These are phyloP conservation scores for Prunella vulgaris DNA, from an alignment of 257 asterid genomes.

Conservation along the genomic window DNA sequence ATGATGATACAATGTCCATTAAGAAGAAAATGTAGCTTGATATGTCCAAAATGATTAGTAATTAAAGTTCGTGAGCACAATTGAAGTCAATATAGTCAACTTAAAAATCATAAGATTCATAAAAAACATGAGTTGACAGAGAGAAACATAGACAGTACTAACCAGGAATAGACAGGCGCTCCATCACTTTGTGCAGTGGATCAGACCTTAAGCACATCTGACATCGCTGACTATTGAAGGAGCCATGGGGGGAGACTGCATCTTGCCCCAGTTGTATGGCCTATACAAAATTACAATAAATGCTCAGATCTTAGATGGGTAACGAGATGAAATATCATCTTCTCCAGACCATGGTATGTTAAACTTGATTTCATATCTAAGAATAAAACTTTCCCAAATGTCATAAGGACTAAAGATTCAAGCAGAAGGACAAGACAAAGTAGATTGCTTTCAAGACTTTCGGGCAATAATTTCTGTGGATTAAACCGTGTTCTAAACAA, in stretches of 20 bases:
- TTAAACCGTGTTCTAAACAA: neutral
- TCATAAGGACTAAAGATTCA: neutral
- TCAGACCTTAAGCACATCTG: constrained; percentile 75
- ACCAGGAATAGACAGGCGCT: constrained; percentile 64
- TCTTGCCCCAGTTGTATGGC: constrained; percentile 74
- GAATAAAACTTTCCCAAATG: neutral
- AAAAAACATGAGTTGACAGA: neutral
- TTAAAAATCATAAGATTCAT: neutral
- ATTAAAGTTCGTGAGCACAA: neutral
- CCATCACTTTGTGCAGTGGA: constrained; percentile 70
- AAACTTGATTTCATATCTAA: neutral
- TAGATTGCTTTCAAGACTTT: neutral
- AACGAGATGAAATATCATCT: neutral
- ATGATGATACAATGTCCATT: neutral
- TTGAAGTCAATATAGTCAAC: neutral
- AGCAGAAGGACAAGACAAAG: neutral
- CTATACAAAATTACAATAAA: constrained; percentile 18
- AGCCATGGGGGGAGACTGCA: constrained; percentile 45
- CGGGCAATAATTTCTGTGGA: neutral
- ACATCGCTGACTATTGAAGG: constrained; percentile 61
- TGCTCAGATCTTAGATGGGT: neutral
- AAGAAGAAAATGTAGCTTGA: neutral
- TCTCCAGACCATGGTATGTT: neutral
- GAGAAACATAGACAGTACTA: constrained; percentile 1
- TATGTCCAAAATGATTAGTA: neutral